These are phyloP conservation scores for Entophlyctis luteolus DNA, from an alignment of 192 early-diverging fungal genomes.

Conservation along the genomic window DNA sequence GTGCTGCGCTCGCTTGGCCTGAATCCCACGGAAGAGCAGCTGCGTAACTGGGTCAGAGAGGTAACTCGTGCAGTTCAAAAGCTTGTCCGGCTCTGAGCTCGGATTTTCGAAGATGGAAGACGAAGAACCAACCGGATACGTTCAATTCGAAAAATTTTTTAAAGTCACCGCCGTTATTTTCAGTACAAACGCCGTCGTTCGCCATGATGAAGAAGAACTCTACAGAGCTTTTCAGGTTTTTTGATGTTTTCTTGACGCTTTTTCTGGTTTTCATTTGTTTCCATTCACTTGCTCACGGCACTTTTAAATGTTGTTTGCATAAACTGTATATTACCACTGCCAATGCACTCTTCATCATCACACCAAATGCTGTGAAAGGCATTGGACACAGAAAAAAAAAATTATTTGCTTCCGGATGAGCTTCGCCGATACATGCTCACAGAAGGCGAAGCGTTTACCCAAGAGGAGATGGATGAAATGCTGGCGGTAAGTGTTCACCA, in stretches of 20 bases:
- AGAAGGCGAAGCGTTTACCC: slow-evolving; percentile 47
- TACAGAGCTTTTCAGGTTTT: slow-evolving; percentile 47
- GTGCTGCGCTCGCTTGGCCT: slow-evolving; percentile 48
- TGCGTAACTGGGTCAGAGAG: slow-evolving; percentile 45
- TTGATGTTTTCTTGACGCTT: too few relatives aligned
- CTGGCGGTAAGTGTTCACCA: slow-evolving; percentile 33
- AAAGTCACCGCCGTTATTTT: slow-evolving; percentile 28
- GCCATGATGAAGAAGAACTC: slow-evolving; percentile 48
- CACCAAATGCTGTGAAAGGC: slow-evolving; percentile 23
- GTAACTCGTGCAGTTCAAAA: slow-evolving; percentile 17
- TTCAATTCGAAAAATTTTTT: slow-evolving; percentile 37
- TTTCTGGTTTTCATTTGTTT: neutral
- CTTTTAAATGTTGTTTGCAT: too few relatives aligned
- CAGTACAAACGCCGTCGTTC: slow-evolving; percentile 17
- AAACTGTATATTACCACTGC: too few relatives aligned
- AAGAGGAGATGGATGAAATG: slow-evolving; percentile 57
- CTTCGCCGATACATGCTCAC: slow-evolving; percentile 33
- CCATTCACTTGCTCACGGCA: neutral
- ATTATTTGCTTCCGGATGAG: slow-evolving; percentile 48
- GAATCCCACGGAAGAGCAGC: slow-evolving; percentile 47
- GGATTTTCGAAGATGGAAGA: slow-evolving; percentile 44
- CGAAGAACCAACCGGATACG: slow-evolving; percentile 47
- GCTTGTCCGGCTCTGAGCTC: neutral
- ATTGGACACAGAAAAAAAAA: slow-evolving; percentile 49
- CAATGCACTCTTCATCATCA: too few relatives aligned